Conservation (phyloP, 331 rosid genomes). For the Quercus tomentella region DNA sequence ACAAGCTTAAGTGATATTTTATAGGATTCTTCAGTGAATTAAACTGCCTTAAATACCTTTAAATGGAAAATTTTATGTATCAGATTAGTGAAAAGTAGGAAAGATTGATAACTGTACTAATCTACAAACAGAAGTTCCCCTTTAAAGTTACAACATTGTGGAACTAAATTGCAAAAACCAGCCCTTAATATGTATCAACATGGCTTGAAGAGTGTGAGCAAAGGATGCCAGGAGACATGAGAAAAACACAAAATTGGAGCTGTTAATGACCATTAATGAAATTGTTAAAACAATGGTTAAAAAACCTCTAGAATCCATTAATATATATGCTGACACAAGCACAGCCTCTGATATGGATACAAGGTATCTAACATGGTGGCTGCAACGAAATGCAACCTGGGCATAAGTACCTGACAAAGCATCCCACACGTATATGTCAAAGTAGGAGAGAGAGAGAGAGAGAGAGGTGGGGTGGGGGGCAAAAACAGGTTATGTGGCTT, state of each 20-base stretch:
- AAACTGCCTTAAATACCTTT: background rate
- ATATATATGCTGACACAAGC: background rate
- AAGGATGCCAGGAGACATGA: background rate
- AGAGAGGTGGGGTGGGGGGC: no score
- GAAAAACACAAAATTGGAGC: background rate
- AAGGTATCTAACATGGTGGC: no score
- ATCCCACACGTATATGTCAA: no score
- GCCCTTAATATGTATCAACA: background rate
- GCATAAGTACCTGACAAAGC: no score
- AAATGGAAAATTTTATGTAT: background rate
- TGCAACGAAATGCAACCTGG: no score
- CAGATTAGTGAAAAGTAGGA: background rate
- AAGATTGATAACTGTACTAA: background rate
- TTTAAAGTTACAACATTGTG: no score
- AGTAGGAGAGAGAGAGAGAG: no score
- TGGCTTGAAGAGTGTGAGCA: background rate
- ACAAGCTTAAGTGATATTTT: background rate
- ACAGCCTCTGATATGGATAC: background rate
- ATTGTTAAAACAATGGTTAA: background rate
- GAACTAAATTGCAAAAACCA: background rate
- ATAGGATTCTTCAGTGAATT: background rate
- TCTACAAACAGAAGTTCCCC: no score
- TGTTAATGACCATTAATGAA: background rate
- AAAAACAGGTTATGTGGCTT: no score
- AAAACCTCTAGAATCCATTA: background rate